phyloP scores from a whole-genome alignment of 202 grass and related monocot species.

The Zizania palustris region DNA sequence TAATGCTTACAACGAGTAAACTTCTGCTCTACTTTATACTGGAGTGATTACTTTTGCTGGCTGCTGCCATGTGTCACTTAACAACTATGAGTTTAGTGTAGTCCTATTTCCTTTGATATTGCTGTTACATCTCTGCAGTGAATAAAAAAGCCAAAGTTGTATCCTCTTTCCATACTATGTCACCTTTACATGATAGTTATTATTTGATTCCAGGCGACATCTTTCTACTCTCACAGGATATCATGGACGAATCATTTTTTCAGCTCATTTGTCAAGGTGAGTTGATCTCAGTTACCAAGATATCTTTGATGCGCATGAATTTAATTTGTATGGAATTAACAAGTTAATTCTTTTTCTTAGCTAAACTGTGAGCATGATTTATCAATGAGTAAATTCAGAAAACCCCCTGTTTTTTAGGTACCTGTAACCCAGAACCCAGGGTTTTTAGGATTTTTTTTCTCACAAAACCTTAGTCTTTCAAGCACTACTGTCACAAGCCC shows the following conservation, averaged over 20 bases:
- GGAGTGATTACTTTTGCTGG: constrained; percentile 29
- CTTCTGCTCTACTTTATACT: constrained; percentile 5
- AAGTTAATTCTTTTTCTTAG: constrained; percentile 23
- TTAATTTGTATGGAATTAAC: neutral
- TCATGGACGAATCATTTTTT: no score
- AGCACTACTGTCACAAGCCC: neutral
- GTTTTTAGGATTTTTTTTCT: neutral
- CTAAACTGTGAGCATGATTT: constrained; percentile 10
- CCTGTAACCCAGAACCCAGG: neutral
- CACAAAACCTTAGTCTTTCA: neutral
- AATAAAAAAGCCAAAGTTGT: constrained; percentile 4
- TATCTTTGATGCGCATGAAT: constrained; percentile 21
- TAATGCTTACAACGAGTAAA: neutral
- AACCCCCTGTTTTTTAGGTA: neutral
- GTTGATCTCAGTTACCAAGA: constrained; percentile 5
- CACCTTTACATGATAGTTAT: constrained; percentile 27
- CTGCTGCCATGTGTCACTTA: constrained; percentile 4
- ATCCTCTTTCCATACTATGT: neutral
- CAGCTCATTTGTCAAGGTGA: constrained; percentile 94
- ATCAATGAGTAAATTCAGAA: constrained; percentile 5
- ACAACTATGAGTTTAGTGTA: neutral
- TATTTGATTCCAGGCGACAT: constrained; percentile 72
- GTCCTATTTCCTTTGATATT: constrained; percentile 20
- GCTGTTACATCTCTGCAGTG: neutral
- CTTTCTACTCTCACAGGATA: constrained; percentile 85